Evolutionary conservation across 371 early-diverging fungal species (phyloP), one percentile per base, ranked within the genome.

Genomic region (Mucor irregularis): DNA sequence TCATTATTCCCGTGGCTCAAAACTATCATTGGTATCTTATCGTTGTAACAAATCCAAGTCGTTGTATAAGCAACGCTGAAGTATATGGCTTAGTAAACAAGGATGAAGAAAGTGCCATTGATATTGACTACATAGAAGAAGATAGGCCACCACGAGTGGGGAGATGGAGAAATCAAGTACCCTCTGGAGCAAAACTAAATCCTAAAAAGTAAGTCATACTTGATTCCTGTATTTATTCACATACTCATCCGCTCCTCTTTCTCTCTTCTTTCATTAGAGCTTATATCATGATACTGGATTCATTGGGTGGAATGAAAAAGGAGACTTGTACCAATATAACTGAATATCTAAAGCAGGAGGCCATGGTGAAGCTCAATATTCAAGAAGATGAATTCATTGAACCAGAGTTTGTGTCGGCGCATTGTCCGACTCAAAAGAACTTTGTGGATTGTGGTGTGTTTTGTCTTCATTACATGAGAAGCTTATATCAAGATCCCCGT

Each of bases 391-490:
- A 47, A 2, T 60, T 64, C 19, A 10, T 56, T 16, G 31, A 17
- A 11, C 65, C 65, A 1, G 39, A 52, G 2, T 38, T 51, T 19
- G 30, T 56, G 3, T 25, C 19, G 14, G 5, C 37, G 0, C 11
- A 43, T 2, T 64, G 59, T 31, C 65, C 65, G 9, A 34, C 19
- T 2, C 65, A 64, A 52, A 35, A 53, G 4, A 64, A 64, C n/a
- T 47, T 47, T 13, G 49, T 51, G 6, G 65, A 64, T 9, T 64
- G 65, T 31, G 65, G 65, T 10, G 53, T 64, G 0, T 64, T 50
- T 9, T 58, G 64, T 28, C 31, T 64, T 16, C 51, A 64, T 30
- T 58, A 45, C 14, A 55, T 58, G 24, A 37, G 55, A 5, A 45
- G 25, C 13, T 17, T 64, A 3, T 64, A 58, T 10, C 14, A 53